Base-by-base conservation (phyloP, 169 alveolate genomes). In the Cryptosporidium viatorum region DNA sequence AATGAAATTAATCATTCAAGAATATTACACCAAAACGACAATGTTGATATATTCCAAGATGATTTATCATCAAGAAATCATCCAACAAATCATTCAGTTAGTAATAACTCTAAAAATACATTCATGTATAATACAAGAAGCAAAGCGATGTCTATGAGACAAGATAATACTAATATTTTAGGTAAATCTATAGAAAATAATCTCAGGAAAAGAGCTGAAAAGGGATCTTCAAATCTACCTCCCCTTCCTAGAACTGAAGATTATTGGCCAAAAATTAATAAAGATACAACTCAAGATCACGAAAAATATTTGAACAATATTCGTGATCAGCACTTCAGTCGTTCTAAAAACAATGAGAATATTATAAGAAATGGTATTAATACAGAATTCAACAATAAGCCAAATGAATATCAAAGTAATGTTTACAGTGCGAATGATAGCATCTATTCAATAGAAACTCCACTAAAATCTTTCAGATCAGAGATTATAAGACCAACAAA, bases 231-330 rank as follows among this genome's bases (percentile, higher is more conserved):
- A 2, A 80, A 80, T 48, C 23, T 80, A 29, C 89, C 89, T 18
- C 89, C 89, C 5, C 75, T 80, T 5, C 89, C 89, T 41, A 59
- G 89, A 26, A 80, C 89, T 0, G 89, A 80, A 12, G 89, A 80
- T 62, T 80, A 60, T 62, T 80, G 89, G 89, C 89, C 89, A 35
- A 80, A 80, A 80, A 45, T 80, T 9, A 65, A 62, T 65, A 80
- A 43, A 31, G 75, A 65, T 39, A 55, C 75, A 2, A 62, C 55
- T 80, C 67, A 80, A 41, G 89, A 80, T 6, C 89, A 80, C n/a
- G 89, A 80, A 41, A 35, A 39, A 16, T 80, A 80, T 39, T 65
- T 80, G 12, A 65, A 80, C 35, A 62, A 14, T 8, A 80, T 80
- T 43, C 59, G 89, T 21, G 52, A 80, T 26, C 55, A 80, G 29